Percentiles rank a stretch among this genome's conserved stretches.
Evolutionary conservation across 768 basidiomycete species (phyloP).

Genomic region (Hygrocybe coccinea): DNA sequence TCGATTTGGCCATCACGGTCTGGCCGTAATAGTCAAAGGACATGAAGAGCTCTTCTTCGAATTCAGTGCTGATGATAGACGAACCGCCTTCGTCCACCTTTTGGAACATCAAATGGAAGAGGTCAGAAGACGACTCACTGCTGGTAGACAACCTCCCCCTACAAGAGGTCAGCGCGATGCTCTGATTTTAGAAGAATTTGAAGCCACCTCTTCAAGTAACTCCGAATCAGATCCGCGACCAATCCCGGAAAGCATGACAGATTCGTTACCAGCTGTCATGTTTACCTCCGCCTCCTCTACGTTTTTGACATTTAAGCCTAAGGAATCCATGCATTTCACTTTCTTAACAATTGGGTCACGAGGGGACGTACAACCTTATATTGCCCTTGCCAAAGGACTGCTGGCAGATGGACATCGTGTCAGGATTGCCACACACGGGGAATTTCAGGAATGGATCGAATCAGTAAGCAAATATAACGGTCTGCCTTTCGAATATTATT

Average conservation of each 20-base stretch:
- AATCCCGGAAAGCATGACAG: conserved; percentile 53
- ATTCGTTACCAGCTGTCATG: conserved; percentile 85
- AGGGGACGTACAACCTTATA: conserved; percentile 98
- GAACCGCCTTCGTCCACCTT: conserved; percentile 69
- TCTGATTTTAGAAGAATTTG: conserved; percentile 81
- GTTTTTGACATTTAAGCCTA: conserved; percentile 94
- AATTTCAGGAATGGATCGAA: conserved; percentile 94
- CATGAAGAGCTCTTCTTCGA: conserved; percentile 99
- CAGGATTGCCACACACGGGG: conserved; percentile 91
- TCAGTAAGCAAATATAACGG: conserved; percentile 50
- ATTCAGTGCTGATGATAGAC: conserved; percentile 75
- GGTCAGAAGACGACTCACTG: conserved; percentile 44
- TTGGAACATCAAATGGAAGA: conserved; percentile 81
- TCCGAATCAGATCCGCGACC: conserved; percentile 42
- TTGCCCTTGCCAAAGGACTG: conserved; percentile 87
- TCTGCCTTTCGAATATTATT: not conserved
- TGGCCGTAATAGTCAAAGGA: conserved; percentile 86
- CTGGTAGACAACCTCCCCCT: conserved; percentile 40
- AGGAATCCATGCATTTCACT: conserved; percentile 79
- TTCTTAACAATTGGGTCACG: conserved; percentile 94
- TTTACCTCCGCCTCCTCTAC: conserved; percentile 95
- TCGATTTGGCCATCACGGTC: conserved; percentile 84
- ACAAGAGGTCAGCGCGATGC: conserved; percentile 63
- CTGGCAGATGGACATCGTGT: conserved; percentile 85
- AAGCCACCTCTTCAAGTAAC: conserved; percentile 40